These are phyloP conservation scores for Carnegiea gigantea DNA, from an alignment of 179 eudicot species.

Conservation along the genomic window DNA sequence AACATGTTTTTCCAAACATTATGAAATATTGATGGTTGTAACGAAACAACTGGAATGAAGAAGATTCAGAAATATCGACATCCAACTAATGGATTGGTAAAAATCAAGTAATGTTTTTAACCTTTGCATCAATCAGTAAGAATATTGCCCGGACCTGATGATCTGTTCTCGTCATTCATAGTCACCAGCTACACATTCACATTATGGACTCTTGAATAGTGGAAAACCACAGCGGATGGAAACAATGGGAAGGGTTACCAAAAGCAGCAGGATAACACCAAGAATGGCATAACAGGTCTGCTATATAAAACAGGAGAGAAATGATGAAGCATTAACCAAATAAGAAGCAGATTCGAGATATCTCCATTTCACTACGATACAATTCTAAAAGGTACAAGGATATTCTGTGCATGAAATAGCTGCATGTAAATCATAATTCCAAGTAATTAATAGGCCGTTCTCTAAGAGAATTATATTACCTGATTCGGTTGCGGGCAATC, in stretches of 20 bases:
- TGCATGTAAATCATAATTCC: neutral
- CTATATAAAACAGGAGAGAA: neutral
- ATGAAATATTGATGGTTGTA: too few species aligned
- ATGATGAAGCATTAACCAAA: neutral
- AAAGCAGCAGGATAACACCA: conserved; percentile 5
- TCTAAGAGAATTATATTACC: conserved; percentile 41
- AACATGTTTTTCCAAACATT: too few species aligned
- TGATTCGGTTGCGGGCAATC: conserved; percentile 97
- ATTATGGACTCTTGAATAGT: too few species aligned
- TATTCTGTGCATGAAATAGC: neutral
- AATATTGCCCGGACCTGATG: too few species aligned
- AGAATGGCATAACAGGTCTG: neutral
- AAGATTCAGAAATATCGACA: too few species aligned
- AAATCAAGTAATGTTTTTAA: too few species aligned
- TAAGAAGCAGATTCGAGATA: neutral
- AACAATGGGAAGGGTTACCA: neutral
- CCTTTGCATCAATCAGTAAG: too few species aligned
- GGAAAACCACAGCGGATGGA: neutral
- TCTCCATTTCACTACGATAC: neutral
- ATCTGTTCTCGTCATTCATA: too few species aligned
- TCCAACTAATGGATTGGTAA: too few species aligned
- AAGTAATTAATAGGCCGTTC: neutral
- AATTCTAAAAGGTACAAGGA: neutral
- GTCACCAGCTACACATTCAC: too few species aligned
- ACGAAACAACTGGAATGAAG: too few species aligned